These are phyloP conservation scores for Helotiales sp. DNA, from an alignment of 2,329 filamentous ascomycete genomes.

Conservation along the genomic window DNA sequence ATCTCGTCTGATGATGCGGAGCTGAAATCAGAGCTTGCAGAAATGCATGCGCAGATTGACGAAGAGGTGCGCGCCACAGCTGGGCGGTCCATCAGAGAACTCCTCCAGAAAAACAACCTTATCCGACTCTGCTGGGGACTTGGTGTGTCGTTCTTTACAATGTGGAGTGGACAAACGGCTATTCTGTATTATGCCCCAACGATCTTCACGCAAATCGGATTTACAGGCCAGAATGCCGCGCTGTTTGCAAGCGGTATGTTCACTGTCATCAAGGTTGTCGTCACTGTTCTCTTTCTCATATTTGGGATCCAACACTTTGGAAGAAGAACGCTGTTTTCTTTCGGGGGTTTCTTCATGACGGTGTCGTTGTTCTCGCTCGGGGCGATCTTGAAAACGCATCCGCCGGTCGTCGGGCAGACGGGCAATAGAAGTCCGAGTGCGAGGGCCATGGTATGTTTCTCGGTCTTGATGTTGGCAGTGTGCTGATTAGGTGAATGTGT, in stretches of 20 bases:
- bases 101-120: conserved; percentile 38
- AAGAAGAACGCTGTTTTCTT: conserved; percentile 48
- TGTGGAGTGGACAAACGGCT: conserved; percentile 9
- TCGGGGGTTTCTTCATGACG: conserved; percentile 50
- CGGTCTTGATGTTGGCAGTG: conserved; percentile 40
- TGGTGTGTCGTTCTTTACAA: not conserved
- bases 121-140: not conserved
- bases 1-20: conserved; percentile 36
- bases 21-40: conserved; percentile 38
- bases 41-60: conserved; percentile 46
- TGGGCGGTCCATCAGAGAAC: conserved; percentile 47
- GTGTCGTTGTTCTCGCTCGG: conserved; percentile 53
- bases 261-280: conserved; percentile 66
- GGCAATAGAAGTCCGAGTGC: not conserved
- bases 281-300: conserved; percentile 56
- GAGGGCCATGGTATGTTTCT: conserved; percentile 35
- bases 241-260: conserved; percentile 74
- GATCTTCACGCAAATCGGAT: conserved; percentile 66
- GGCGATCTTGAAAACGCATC: conserved; percentile 47
- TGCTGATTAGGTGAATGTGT: not conserved
- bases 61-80: conserved; percentile 47
- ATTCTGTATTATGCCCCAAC: conserved; percentile 38
- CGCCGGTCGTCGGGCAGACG: conserved; percentile 24
- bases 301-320: conserved; percentile 47
- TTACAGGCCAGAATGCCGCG: conserved; percentile 54